Evolutionary conservation across 2,329 filamentous ascomycete species (phyloP), one percentile per base, ranked within the genome.

Genomic region (Aureobasidium sp.): DNA sequence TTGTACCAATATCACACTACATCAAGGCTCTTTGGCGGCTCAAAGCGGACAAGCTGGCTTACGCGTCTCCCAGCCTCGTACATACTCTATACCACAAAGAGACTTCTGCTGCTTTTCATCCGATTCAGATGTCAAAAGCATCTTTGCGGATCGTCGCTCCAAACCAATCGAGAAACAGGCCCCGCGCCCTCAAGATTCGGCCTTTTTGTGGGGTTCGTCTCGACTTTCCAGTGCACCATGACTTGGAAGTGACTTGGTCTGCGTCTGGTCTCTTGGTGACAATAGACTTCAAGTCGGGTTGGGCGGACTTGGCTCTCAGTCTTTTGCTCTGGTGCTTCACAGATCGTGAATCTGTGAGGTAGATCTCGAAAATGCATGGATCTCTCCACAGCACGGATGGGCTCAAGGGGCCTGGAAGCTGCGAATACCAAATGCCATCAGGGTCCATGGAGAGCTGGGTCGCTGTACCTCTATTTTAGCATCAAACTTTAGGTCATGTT

Each of bases 21-120:
- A 41, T 15, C 8, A 41, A 59, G 34, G 41, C 53, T 27, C n/a
- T 29, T 26, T 29, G 10, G 15, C 15, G 43, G 3, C 44, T 26
- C 0, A 24, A 37, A 47, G 6, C 20, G 29, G 53, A 37, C 32
- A 47, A 46, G 44, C 24, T n/a, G 24, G 57, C 57, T 61, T 37
- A 61, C 57, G 57, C 57, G 57, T 59, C 57, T 20, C 37, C 44
- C 24, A 61, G 57, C 57, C 57, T 44, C 29, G 17, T 34, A 34
- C 32, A 34, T 34, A 6, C 32, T 37, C 10, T 7, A 27, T 43
- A 36, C 39, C 34, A n/a, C 17, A 24, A 32, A 24, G 24, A 43
- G 37, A 39, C 8, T 32, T 51, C 29, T 60, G 39, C 27, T 46
- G 20, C 29, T n/a, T 20, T 57, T 26, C 55, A 17, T 47, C 27